These are phyloP conservation scores for Arthrobotrys iridis DNA, from an alignment of 2,329 filamentous ascomycete genomes.

Conservation along the genomic window DNA sequence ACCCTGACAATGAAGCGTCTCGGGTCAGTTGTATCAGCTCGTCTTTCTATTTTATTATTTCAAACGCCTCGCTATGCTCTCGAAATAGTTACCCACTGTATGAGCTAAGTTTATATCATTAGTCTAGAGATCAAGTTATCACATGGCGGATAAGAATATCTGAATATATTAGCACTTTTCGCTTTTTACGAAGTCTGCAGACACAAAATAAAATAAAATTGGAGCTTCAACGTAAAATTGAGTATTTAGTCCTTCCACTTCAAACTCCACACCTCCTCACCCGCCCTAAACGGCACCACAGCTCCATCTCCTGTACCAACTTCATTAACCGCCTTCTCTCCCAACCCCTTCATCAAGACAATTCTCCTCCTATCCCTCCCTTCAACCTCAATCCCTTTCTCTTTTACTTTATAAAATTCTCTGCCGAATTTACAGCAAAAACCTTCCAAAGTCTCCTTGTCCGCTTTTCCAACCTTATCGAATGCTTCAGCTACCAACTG, in stretches of 20 bases:
- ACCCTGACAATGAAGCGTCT: too few species aligned
- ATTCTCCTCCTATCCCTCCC: slow-evolving; percentile 61
- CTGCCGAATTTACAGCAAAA: slow-evolving; percentile 70
- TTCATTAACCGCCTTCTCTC: slow-evolving; percentile 68
- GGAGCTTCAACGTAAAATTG: too few species aligned
- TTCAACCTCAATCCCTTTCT: slow-evolving; percentile 60
- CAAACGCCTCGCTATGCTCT: too few species aligned
- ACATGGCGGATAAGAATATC: too few species aligned
- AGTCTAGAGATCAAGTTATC: too few species aligned
- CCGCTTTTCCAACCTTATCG: slow-evolving; percentile 67
- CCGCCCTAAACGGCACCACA: slow-evolving; percentile 73
- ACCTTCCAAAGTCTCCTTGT: slow-evolving; percentile 65
- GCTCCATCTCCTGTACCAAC: slow-evolving; percentile 67
- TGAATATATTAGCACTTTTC: too few species aligned
- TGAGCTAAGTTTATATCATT: too few species aligned
- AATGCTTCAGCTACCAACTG: slow-evolving; percentile 70
- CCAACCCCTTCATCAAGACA: slow-evolving; percentile 67
- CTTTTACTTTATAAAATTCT: slow-evolving; percentile 68
- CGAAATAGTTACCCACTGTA: too few species aligned
- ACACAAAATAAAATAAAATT: too few species aligned
- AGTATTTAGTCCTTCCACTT: slow-evolving; percentile 61
- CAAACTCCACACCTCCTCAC: slow-evolving; percentile 70
- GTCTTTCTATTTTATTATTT: too few species aligned
- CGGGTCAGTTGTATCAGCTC: too few species aligned
- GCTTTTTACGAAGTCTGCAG: too few species aligned